Evolutionary conservation across 176 grass and related monocot genomes (phyloP).

Genomic region (Eragrostis nindensis): DNA sequence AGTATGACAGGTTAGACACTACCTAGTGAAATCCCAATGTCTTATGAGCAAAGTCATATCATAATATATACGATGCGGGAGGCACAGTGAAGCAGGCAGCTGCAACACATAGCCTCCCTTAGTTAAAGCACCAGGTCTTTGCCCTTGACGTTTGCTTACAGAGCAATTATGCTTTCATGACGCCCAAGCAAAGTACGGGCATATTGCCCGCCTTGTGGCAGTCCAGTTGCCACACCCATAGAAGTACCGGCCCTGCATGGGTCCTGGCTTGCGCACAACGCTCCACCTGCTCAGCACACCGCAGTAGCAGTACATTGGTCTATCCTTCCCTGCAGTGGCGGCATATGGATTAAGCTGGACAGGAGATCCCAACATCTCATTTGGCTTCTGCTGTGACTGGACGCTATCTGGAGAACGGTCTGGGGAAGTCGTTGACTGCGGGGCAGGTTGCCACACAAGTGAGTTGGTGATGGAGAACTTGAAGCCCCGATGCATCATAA

Average conservation of each 20-base stretch:
- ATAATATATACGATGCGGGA: conserved; percentile 63
- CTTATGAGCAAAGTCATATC: conserved; percentile 61
- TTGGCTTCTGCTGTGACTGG: conserved; percentile 42
- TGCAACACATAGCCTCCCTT: conserved; percentile 42
- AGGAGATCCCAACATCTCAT: conserved; percentile 39
- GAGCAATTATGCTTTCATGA: conserved; percentile 32
- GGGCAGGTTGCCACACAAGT: conserved; percentile 50
- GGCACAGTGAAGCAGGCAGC: conserved; percentile 25
- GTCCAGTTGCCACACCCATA: conserved; percentile 95
- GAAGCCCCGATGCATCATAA: conserved; percentile 82
- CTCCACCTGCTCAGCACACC: conserved; percentile 76
- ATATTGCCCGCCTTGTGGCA: conserved; percentile 63
- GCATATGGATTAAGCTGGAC: conserved; percentile 52
- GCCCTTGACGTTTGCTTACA: conserved; percentile 31
- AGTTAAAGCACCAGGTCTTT: conserved; percentile 49
- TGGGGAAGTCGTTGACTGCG: conserved; percentile 31
- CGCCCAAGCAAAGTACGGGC: conserved; percentile 78
- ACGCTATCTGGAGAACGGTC: conserved; percentile 30
- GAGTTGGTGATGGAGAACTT: conserved; percentile 94
- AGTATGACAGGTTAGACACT: conserved; percentile 73
- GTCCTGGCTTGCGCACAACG: conserved; percentile 78
- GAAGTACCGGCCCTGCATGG: conserved; percentile 77
- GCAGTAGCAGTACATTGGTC: conserved; percentile 69
- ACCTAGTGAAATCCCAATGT: conserved; percentile 59
- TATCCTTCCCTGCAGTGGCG: conserved; percentile 40